A percentile compares a stretch with the other conserved stretches of the same genome.
Conservation (phyloP, 768 basidiomycete species). For the Leccinum truebloodii region DNA sequence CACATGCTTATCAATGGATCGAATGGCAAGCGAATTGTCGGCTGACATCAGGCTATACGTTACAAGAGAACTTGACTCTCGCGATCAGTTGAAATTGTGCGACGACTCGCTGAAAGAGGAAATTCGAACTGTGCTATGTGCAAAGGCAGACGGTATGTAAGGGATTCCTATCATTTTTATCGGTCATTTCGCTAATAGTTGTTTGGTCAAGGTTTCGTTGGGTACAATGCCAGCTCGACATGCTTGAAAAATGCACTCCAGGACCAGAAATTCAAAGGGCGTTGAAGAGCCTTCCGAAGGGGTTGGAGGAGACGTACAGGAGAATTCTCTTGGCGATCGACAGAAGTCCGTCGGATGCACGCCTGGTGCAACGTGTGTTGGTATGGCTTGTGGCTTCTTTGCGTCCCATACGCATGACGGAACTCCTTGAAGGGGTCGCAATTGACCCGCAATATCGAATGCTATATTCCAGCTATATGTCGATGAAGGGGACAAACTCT, state of each 20-base stretch:
- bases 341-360: too few species aligned
- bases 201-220: slow-evolving; percentile 11
- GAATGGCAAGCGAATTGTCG: neutral
- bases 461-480: neutral
- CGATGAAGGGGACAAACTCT: neutral
- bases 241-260: neutral
- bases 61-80: slow-evolving; percentile 11
- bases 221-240: slow-evolving; percentile 20
- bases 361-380: too few species aligned
- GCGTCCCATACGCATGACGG: too few species aligned
- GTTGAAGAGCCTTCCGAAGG: slow-evolving; percentile 11
- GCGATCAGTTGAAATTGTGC: slow-evolving; percentile 6
- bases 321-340: too few species aligned
- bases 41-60: slow-evolving; percentile 16
- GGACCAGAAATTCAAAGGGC: slow-evolving; percentile 1
- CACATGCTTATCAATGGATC: slow-evolving; percentile 13
- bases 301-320: slow-evolving; percentile 7
- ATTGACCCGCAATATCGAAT: neutral
- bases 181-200: neutral
- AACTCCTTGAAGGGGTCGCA: too few species aligned
- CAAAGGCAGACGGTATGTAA: slow-evolving; percentile 25
- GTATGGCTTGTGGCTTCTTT: too few species aligned
- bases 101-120: slow-evolving; percentile 5
- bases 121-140: slow-evolving; percentile 6
- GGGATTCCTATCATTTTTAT: neutral